Percentiles rank a stretch among this genome's conserved stretches.
Conservation (phyloP, 2,329 filamentous ascomycete species). For the Monosporascus sp. region DNA sequence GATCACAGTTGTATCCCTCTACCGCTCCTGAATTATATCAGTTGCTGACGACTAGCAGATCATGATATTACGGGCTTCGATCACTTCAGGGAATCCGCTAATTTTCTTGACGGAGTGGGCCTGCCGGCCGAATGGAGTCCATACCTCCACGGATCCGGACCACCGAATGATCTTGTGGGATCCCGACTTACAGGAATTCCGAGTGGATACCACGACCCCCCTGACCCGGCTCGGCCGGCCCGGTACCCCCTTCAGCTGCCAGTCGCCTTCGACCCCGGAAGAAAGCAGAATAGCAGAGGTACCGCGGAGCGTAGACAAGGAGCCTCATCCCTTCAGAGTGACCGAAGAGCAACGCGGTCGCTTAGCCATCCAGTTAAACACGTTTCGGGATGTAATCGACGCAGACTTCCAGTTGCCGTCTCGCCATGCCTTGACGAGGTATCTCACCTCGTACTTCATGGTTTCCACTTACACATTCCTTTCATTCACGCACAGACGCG, state of each 20-base stretch:
- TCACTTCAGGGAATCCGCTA: constrained; percentile 33
- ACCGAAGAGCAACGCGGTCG: constrained; percentile 29
- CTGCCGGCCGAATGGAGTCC: constrained; percentile 35
- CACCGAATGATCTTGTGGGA: constrained; percentile 16
- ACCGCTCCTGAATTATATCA: no score
- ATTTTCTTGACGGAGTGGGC: constrained; percentile 32
- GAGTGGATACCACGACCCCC: constrained; percentile 8
- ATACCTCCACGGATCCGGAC: constrained; percentile 25
- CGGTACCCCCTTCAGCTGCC: constrained; percentile 32
- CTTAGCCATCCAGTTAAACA: constrained; percentile 19
- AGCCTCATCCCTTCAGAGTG: constrained; percentile 11
- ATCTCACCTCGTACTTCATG: constrained; percentile 30
- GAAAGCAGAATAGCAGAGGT: constrained; percentile 21
- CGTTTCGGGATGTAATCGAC: constrained; percentile 23
- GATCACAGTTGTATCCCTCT: not conserved
- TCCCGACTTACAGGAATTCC: constrained; percentile 10
- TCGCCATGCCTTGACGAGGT: constrained; percentile 30
- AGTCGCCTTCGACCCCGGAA: constrained; percentile 31
- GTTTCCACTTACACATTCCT: constrained; percentile 33
- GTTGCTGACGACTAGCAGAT: constrained; percentile 7
- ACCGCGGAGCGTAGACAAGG: constrained; percentile 5
- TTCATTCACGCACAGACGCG: constrained; percentile 33
- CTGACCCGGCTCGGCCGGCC: constrained; percentile 13
- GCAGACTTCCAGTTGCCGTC: constrained; percentile 29
- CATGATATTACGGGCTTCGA: constrained; percentile 13